phyloP scores from a whole-genome alignment of 352 stramenopile genomes.

The Pythium dissimile region DNA sequence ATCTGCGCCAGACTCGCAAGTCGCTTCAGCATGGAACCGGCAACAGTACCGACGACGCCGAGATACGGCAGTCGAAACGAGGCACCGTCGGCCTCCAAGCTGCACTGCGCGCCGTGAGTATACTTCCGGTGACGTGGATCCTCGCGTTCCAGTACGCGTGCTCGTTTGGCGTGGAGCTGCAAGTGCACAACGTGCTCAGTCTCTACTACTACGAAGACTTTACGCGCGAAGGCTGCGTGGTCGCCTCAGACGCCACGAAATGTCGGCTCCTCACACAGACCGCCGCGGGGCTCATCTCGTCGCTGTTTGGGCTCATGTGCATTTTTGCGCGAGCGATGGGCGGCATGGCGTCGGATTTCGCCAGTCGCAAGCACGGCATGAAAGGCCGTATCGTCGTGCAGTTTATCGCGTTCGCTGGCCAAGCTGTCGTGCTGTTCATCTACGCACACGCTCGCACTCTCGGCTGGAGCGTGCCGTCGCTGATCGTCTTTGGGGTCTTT shows the following conservation, averaged over 20 bases:
- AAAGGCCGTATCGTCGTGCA: conserved; percentile 81
- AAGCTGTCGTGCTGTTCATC: conserved; percentile 80
- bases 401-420: conserved; percentile 57
- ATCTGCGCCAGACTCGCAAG: conserved; percentile 43
- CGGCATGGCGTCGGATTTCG: conserved; percentile 77
- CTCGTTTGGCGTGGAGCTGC: conserved; percentile 94
- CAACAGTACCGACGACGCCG: no score
- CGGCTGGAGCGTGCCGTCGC: conserved; percentile 55
- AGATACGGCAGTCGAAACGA: no score
- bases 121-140: conserved; percentile 84
- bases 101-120: conserved; percentile 34
- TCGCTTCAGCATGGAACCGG: no score
- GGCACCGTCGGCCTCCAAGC: conserved; percentile 3
- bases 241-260: conserved; percentile 15
- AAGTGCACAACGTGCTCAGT: conserved; percentile 92
- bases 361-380: conserved; percentile 80
- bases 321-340: conserved; percentile 89
- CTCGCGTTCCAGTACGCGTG: conserved; percentile 90
- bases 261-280: conserved; percentile 39
- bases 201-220: conserved; percentile 91
- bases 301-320: conserved; percentile 93
- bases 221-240: conserved; percentile 42
- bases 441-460: conserved; percentile 62
- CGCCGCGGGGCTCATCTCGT: conserved; percentile 77
- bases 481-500: conserved; percentile 90